phyloP scores from a whole-genome alignment of 2,329 filamentous ascomycete genomes.

The Ceratocystis variospora region DNA sequence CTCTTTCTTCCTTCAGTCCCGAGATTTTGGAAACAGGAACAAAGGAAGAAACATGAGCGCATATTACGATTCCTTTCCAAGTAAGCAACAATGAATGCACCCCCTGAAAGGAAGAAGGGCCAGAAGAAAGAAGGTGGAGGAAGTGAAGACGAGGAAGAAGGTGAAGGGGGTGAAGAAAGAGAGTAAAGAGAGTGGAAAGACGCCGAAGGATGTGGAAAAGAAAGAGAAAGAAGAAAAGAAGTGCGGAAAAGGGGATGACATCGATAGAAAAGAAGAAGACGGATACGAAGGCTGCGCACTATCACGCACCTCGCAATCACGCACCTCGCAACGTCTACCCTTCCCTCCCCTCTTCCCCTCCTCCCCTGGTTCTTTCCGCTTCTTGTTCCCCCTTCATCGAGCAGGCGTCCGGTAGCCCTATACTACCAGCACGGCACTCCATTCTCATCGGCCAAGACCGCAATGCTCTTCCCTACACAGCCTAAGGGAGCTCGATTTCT shows the following conservation, averaged over 20 bases:
- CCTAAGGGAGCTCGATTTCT: too few relatives aligned
- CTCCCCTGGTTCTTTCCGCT: too few relatives aligned
- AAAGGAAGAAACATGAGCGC: background rate
- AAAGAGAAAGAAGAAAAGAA: background rate
- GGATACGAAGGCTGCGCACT: background rate
- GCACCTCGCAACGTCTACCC: background rate
- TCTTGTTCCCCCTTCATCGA: too few relatives aligned
- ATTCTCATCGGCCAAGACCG: too few relatives aligned
- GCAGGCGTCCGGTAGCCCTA: too few relatives aligned
- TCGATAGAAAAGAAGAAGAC: background rate
- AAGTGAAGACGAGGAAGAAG: background rate
- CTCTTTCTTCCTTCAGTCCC: background rate
- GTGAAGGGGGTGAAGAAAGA: background rate
- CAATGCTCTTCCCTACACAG: too few relatives aligned
- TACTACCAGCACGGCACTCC: too few relatives aligned
- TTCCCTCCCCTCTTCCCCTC: too few relatives aligned
- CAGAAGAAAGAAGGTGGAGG: background rate
- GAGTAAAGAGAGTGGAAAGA: background rate
- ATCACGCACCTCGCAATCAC: background rate
- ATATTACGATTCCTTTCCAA: too few relatives aligned
- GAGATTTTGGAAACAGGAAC: slow-evolving; percentile 2
- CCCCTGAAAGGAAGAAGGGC: background rate
- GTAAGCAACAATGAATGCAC: too few relatives aligned
- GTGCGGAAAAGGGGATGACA: background rate
- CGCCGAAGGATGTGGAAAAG: background rate